phyloP scores from a whole-genome alignment of 441 rosid genomes.

The Theobroma grandiflorum region DNA sequence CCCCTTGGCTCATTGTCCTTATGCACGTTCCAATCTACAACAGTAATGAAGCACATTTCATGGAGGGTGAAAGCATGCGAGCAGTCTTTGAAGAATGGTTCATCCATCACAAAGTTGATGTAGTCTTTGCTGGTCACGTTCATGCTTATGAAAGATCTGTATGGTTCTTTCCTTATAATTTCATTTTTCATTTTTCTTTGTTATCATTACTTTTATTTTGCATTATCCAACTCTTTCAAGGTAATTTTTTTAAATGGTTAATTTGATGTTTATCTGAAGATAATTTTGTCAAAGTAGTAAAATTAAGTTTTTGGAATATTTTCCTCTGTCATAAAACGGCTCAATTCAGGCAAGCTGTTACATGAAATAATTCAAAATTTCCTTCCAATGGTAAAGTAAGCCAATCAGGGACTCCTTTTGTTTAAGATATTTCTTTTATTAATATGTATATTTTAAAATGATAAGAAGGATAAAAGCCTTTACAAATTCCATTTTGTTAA shows the following conservation, averaged over 20 bases:
- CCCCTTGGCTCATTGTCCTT: conserved; percentile 81
- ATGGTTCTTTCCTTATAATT: conserved; percentile 34
- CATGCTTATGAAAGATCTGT: conserved; percentile 89
- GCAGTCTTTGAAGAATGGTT: conserved; percentile 75
- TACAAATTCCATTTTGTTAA: not conserved
- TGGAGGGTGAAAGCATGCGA: conserved; percentile 84
- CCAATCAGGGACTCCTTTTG: not conserved
- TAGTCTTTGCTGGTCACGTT: conserved; percentile 79
- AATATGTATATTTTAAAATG: not conserved
- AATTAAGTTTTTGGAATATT: not conserved
- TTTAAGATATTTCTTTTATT: not conserved
- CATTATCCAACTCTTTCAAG: not conserved
- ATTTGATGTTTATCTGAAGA: conserved; percentile 7
- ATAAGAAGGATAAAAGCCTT: not conserved
- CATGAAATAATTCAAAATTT: not conserved
- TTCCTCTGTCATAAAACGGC: not conserved
- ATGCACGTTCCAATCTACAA: conserved; percentile 73
- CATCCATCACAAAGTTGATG: conserved; percentile 58
- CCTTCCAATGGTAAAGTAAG: not conserved
- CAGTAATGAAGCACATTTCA: conserved; percentile 75
- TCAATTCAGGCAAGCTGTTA: not conserved
- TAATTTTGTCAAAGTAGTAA: not conserved
- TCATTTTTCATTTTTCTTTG: not conserved
- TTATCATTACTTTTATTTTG: not conserved
- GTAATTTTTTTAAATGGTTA: not conserved